Evolutionary conservation across 2,329 filamentous ascomycete species (phyloP).

Genomic region (Paramyrothecium roridum): DNA sequence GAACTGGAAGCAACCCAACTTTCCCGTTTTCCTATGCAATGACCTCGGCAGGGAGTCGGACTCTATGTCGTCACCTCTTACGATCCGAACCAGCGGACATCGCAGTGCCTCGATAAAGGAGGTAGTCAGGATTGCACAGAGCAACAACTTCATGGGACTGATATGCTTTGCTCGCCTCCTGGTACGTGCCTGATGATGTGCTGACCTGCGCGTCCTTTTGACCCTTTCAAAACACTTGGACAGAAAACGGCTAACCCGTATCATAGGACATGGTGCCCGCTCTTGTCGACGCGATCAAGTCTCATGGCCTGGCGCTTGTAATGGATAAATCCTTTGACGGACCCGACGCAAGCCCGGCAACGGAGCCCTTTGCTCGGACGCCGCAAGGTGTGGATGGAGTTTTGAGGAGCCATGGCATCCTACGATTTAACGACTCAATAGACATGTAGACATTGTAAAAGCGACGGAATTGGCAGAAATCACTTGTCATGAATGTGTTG

Average conservation of each 20-base stretch:
- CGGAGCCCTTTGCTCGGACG: slow-evolving; percentile 55
- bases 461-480: background rate
- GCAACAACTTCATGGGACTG: slow-evolving; percentile 97
- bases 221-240: background rate
- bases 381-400: slow-evolving; percentile 86
- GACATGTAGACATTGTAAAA: slow-evolving; percentile 48
- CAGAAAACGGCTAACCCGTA: background rate
- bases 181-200: slow-evolving; percentile 51
- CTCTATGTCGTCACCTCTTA: slow-evolving; percentile 30
- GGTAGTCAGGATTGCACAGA: slow-evolving; percentile 85
- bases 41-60: slow-evolving; percentile 68
- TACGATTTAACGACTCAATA: slow-evolving; percentile 92
- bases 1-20: slow-evolving; percentile 99
- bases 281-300: slow-evolving; percentile 89
- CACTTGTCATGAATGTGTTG: no score
- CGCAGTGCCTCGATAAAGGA: slow-evolving; percentile 88
- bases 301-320: slow-evolving; percentile 86
- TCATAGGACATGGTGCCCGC: slow-evolving; percentile 85
- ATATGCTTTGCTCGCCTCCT: slow-evolving; percentile 85
- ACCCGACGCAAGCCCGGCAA: slow-evolving; percentile 33
- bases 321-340: slow-evolving; percentile 73
- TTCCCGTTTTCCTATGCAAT: slow-evolving; percentile 93
- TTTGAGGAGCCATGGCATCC: slow-evolving; percentile 78
- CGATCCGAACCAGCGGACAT: slow-evolving; percentile 57
- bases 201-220: background rate